Base-by-base conservation (phyloP, 2,329 filamentous ascomycete species). In the Diaporthe sp. region DNA sequence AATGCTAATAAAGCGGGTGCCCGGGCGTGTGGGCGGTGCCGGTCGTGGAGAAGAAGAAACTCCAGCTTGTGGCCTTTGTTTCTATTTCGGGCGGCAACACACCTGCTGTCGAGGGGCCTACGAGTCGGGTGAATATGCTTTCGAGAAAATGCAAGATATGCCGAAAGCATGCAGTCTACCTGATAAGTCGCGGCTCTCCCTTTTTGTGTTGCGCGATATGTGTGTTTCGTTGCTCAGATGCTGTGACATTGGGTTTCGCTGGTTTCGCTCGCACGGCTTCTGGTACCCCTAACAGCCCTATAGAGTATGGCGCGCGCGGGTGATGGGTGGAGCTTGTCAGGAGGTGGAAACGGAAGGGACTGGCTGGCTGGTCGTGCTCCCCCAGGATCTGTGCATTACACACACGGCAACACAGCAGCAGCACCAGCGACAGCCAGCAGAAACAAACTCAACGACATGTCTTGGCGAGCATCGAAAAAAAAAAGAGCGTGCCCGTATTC, bases 1-100 rank as follows among this genome's bases (percentile, higher is more conserved):
- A 53, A 68, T 68, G 46, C 46, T 68, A 53, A 55, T 69, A 69
- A 42, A 42, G 46, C 49, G 65, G 65, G 65, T 39, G 65, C 65
- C 65, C n/a, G 46, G 31, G 13, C 31, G 9, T 53, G 31, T 53
- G 46, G 65, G 46, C 46, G 31, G 46, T 31, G n/a, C n/a, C 44
- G 46, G 44, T 51, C 62, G 39, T 34, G 44, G 61, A 28, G 51
- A 8, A 55, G 28, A 39, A 25, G 12, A 53, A 25, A 53, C 65
- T 53, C 46, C 12, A 53, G 65, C 28, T 51, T 42, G 65, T 25
- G 65, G 19, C 59, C 39, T 68, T 19, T 12, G 62, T 9, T 68
- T 19, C 65, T 68, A 68, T 68, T 68, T 68, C 22, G 46, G 51
- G 44, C 17, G 34, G 37, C 22, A 28, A 37, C 49, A 55, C 65